These are phyloP conservation scores for Candida incommunis DNA, from an alignment of 805 yeast genomes.

Conservation along the genomic window DNA sequence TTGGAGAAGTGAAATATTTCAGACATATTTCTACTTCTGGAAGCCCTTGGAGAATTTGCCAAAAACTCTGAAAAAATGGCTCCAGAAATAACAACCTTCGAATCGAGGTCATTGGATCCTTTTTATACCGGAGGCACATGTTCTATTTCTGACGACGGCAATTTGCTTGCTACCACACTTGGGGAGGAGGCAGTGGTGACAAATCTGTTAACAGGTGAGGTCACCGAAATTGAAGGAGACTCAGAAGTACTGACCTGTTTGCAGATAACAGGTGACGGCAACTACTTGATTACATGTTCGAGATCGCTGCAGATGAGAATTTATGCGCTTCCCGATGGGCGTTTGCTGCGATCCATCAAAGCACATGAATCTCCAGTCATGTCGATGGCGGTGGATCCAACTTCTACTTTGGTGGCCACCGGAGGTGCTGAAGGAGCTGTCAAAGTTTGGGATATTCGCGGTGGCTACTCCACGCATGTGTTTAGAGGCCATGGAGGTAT, in stretches of 20 bases:
- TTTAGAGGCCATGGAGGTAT: slow-evolving; percentile 90
- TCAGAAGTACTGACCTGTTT: slow-evolving; percentile 68
- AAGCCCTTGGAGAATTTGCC: no score
- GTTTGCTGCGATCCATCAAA: slow-evolving; percentile 17
- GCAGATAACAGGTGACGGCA: slow-evolving; percentile 63
- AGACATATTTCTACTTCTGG: no score
- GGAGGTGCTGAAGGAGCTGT: slow-evolving; percentile 94
- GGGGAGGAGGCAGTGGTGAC: slow-evolving; percentile 65
- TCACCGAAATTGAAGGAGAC: slow-evolving; percentile 64
- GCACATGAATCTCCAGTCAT: slow-evolving; percentile 63
- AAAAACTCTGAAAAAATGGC: neutral
- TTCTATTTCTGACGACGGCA: slow-evolving; percentile 46
- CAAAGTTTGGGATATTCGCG: slow-evolving; percentile 83
- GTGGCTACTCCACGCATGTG: slow-evolving; percentile 77
- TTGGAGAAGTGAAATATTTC: no score
- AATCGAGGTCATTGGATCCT: slow-evolving; percentile 48
- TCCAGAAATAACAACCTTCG: slow-evolving; percentile 26
- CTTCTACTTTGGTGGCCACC: slow-evolving; percentile 77
- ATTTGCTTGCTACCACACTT: slow-evolving; percentile 61
- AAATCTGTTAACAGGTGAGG: slow-evolving; percentile 42
- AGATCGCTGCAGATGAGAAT: slow-evolving; percentile 73
- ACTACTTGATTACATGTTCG: slow-evolving; percentile 54
- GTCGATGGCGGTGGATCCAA: slow-evolving; percentile 59
- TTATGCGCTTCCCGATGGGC: slow-evolving; percentile 30
- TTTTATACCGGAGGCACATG: slow-evolving; percentile 82